Evolutionary conservation across 2,329 filamentous ascomycete genomes (phyloP).

Genomic region (Fusarium pseudonygamai): DNA sequence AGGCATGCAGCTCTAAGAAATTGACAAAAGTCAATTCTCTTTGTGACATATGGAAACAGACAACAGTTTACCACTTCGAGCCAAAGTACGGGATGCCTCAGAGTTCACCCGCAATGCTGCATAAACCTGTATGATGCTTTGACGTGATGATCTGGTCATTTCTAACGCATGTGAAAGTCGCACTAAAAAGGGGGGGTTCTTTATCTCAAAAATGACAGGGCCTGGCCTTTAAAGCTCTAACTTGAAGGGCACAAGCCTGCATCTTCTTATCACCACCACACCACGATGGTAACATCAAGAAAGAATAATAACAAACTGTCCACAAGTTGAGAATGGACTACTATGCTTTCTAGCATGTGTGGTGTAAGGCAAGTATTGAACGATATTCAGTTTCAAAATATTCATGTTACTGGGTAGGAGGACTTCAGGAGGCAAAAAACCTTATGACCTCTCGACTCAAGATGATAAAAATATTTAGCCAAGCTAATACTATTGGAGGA

Average conservation of each 20-base stretch:
- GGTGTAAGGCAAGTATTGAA: not conserved
- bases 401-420: not conserved
- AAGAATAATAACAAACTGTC: not conserved
- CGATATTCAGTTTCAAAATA: not conserved
- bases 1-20: not conserved
- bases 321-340: not conserved
- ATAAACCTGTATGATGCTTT: constrained; percentile 40
- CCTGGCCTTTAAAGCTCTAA: not conserved
- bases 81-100: not conserved
- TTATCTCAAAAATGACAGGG: constrained; percentile 21
- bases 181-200: constrained; percentile 41
- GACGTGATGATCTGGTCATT: constrained; percentile 44
- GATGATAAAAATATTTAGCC: not conserved
- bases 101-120: constrained; percentile 10
- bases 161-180: constrained; percentile 44
- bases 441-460: not conserved
- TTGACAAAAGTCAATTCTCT: not conserved
- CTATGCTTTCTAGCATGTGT: not conserved
- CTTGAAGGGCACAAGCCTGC: constrained; percentile 23
- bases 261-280: constrained; percentile 27
- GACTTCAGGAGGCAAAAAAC: not conserved
- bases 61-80: constrained; percentile 19
- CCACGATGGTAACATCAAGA: constrained; percentile 1
- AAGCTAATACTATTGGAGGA: not conserved
- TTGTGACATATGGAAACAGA: not conserved